Percentiles rank a stretch among this genome's conserved stretches.
Evolutionary conservation across 495 filamentous ascomycete species (phyloP).

Genomic region (Aspergillus indologenus): DNA sequence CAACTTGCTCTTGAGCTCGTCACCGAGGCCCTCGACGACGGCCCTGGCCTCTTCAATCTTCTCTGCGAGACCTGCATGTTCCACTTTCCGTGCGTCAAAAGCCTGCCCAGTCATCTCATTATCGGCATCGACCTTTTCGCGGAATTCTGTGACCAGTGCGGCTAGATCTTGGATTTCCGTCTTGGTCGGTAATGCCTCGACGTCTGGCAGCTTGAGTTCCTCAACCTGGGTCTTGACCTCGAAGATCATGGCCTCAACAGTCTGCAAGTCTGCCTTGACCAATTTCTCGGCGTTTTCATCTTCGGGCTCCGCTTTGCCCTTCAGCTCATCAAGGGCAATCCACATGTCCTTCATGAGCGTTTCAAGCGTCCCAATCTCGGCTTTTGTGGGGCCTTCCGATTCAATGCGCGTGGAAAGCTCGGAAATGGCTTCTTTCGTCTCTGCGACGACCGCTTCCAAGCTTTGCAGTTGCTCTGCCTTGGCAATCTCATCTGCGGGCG

Average conservation of each 20-base stretch:
- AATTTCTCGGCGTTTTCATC: conserved; percentile 64
- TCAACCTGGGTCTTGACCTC: conserved; percentile 76
- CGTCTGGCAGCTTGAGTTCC: conserved; percentile 63
- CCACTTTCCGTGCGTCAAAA: conserved; percentile 71
- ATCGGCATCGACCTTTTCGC: conserved; percentile 63
- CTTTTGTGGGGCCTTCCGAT: conserved; percentile 62
- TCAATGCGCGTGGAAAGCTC: conserved; percentile 57
- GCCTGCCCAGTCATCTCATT: conserved; percentile 72
- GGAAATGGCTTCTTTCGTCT: conserved; percentile 67
- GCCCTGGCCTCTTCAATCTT: conserved; percentile 58
- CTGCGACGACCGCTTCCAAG: conserved; percentile 65
- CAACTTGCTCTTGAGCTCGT: conserved; percentile 62
- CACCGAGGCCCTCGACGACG: conserved; percentile 57
- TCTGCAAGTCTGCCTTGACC: conserved; percentile 75
- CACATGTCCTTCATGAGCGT: conserved; percentile 72
- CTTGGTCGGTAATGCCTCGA: conserved; percentile 60
- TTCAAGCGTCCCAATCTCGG: conserved; percentile 74
- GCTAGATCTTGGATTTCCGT: conserved; percentile 62
- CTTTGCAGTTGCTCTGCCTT: conserved; percentile 73
- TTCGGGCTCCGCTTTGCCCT: conserved; percentile 44
- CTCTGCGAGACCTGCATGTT: conserved; percentile 56
- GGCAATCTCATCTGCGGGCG: conserved; percentile 55
- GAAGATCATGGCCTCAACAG: conserved; percentile 70
- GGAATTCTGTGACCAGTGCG: conserved; percentile 66
- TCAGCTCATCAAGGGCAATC: conserved; percentile 71